Percentiles rank a stretch among this genome's conserved stretches.
Evolutionary conservation across 345 rosid genomes (phyloP).

Genomic region (Euphorbia peplus): DNA sequence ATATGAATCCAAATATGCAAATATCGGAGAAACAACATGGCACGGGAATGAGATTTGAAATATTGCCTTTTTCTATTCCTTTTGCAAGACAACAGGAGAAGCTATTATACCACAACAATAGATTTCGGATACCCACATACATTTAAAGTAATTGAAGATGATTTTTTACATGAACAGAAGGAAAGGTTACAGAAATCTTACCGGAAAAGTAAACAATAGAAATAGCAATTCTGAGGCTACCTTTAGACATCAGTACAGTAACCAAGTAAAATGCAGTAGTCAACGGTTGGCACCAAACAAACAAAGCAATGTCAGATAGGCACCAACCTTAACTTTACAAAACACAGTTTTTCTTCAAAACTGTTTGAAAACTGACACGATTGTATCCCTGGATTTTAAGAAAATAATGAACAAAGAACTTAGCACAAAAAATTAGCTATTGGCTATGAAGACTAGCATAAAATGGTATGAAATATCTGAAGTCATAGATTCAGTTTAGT

Average conservation of each 20-base stretch:
- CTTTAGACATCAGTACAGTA: not conserved
- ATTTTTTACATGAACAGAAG: not conserved
- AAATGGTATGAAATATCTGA: not conserved
- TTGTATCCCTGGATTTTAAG: not conserved
- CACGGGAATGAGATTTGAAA: not conserved
- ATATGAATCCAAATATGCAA: not conserved
- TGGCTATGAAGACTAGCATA: not conserved
- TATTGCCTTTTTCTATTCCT: not conserved
- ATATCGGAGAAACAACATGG: not conserved
- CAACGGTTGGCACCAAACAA: not conserved
- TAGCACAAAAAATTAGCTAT: not conserved
- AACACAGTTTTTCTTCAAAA: not conserved
- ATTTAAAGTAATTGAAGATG: not conserved
- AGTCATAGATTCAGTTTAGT: not conserved
- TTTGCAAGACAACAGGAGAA: not conserved
- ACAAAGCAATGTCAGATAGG: not conserved
- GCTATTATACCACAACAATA: not conserved
- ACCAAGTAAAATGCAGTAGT: not conserved
- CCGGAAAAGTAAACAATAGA: not conserved
- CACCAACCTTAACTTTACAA: not conserved
- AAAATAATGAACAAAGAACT: not conserved
- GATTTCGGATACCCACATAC: too few species aligned
- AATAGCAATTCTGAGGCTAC: not conserved
- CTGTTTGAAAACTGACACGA: not conserved
- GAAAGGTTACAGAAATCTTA: not conserved